phyloP scores from a whole-genome alignment of 2,329 filamentous ascomycete genomes.

The Salinomyces thailandicus region DNA sequence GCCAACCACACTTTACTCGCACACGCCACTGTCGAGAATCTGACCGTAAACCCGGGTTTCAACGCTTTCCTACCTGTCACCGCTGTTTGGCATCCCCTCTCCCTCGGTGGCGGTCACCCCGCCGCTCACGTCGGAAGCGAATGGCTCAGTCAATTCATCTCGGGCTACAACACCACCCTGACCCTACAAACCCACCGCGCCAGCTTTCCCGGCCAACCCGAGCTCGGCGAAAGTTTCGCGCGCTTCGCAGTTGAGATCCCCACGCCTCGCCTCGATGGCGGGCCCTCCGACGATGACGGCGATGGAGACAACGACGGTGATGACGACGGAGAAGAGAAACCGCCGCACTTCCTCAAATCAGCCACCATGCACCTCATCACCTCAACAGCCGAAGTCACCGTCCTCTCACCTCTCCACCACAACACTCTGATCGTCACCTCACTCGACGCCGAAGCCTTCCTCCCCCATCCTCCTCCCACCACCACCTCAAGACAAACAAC shows the following conservation, averaged over 20 bases:
- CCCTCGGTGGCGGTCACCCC: slow-evolving; percentile 48
- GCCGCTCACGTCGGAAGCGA: slow-evolving; percentile 56
- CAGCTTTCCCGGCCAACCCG: slow-evolving; percentile 63
- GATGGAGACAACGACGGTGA: slow-evolving; percentile 26
- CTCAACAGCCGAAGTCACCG: slow-evolving; percentile 73
- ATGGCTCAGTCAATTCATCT: slow-evolving; percentile 76
- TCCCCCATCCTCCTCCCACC: no score
- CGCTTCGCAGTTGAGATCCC: slow-evolving; percentile 60
- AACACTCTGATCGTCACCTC: slow-evolving; percentile 67
- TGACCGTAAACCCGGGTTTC: slow-evolving; percentile 55
- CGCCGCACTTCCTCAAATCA: slow-evolving; percentile 65
- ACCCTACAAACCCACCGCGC: slow-evolving; percentile 59
- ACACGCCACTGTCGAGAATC: slow-evolving; percentile 56
- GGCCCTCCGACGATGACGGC: slow-evolving; percentile 36
- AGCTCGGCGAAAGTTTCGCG: slow-evolving; percentile 62
- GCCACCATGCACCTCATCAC: slow-evolving; percentile 78
- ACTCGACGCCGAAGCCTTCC: slow-evolving; percentile 74
- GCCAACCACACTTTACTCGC: slow-evolving; percentile 66
- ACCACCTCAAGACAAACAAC: no score
- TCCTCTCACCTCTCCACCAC: slow-evolving; percentile 65
- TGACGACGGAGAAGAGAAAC: slow-evolving; percentile 36
- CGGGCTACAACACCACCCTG: slow-evolving; percentile 74
- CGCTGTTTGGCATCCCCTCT: slow-evolving; percentile 63
- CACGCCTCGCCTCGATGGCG: slow-evolving; percentile 48
- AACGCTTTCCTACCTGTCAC: slow-evolving; percentile 61